Evolutionary conservation across 2,329 filamentous ascomycete genomes (phyloP).

Genomic region (Ophiocordyceps camponoti-floridani): DNA sequence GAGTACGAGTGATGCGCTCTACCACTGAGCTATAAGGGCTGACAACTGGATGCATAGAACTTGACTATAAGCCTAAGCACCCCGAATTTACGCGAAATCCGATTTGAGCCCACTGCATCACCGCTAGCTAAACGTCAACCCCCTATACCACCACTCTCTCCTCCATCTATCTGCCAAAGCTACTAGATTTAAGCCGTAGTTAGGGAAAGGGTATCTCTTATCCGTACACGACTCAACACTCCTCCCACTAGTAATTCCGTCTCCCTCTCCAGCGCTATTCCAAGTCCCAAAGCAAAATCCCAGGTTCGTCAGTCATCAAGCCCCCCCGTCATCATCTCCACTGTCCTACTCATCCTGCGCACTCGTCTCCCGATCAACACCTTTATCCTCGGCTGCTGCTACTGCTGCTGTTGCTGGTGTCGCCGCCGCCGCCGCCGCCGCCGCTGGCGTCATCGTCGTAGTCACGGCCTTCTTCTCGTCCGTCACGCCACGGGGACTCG

Average conservation of each 20-base stretch:
- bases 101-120: too few species aligned
- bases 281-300: not conserved
- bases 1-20: constrained; percentile 2
- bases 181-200: not conserved
- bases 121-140: too few species aligned
- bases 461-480: constrained; percentile 14
- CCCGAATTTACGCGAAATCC: too few species aligned
- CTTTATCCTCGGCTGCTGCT: constrained; percentile 8
- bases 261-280: not conserved
- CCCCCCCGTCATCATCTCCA: not conserved
- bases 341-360: not conserved
- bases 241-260: not conserved
- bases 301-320: constrained; percentile 1
- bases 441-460: not conserved
- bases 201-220: not conserved
- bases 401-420: not conserved
- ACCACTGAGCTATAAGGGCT: constrained; percentile 3
- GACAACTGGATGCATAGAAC: not conserved
- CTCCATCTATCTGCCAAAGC: not conserved
- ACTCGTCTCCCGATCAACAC: constrained; percentile 2
- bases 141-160: too few species aligned
- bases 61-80: not conserved
- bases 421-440: not conserved
- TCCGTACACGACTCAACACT: not conserved
- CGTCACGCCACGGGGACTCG: constrained; percentile 31